A percentile compares a stretch with the other conserved stretches of the same genome.
phyloP scores from a whole-genome alignment of 331 rosid genomes.

The Saraca asoca region DNA sequence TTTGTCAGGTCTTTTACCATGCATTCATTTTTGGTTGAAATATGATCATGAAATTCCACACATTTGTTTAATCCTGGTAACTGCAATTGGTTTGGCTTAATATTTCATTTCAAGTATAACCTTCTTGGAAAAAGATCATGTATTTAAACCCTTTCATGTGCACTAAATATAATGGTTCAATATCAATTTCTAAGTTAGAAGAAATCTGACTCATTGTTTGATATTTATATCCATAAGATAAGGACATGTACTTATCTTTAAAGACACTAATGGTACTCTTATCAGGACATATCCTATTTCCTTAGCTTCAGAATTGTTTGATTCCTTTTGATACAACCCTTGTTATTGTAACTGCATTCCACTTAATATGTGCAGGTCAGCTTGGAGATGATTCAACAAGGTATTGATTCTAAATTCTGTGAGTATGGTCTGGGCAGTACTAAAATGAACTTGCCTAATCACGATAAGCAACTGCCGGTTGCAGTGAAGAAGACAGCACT shows the following conservation, averaged over 20 bases:
- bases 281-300: constrained; percentile 28
- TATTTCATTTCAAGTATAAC: neutral
- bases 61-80: neutral
- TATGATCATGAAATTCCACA: constrained; percentile 7
- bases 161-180: constrained; percentile 5
- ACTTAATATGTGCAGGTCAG: constrained; percentile 21
- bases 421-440: constrained; percentile 58
- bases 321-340: neutral
- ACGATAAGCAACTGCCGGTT: constrained; percentile 50
- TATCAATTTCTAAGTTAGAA: constrained; percentile 18
- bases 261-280: neutral
- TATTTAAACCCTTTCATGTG: no score
- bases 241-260: constrained; percentile 14
- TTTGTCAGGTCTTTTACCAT: neutral
- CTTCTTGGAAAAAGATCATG: neutral
- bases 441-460: constrained; percentile 53
- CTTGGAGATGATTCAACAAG: constrained; percentile 65
- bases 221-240: neutral
- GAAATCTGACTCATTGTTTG: constrained; percentile 20
- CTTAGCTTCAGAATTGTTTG: neutral
- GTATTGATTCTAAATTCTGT: constrained; percentile 54
- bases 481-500: constrained; percentile 64
- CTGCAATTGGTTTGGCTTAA: neutral
- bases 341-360: neutral
- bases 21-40: neutral